phyloP scores from a whole-genome alignment of 2,329 filamentous ascomycete species.

The Diaporthe citri region DNA sequence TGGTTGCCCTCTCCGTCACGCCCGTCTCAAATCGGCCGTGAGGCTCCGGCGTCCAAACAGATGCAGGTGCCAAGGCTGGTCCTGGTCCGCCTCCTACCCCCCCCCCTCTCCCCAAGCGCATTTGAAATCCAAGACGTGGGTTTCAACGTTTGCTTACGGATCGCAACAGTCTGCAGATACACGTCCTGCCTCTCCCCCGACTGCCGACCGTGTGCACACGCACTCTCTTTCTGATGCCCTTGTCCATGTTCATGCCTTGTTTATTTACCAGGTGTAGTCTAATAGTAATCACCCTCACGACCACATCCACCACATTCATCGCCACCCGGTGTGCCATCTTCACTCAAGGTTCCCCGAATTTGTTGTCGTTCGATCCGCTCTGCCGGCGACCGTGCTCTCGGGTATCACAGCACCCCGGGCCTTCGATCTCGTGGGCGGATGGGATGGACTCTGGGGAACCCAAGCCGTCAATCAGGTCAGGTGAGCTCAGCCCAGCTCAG shows the following conservation, averaged over 20 bases:
- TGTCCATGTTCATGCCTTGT: not conserved
- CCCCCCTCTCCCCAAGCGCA: not conserved
- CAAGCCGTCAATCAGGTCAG: constrained; percentile 6
- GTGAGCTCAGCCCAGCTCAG: not conserved
- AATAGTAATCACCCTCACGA: not conserved
- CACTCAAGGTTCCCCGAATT: constrained; percentile 10
- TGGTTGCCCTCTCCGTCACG: not conserved
- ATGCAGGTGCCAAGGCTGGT: constrained; percentile 14
- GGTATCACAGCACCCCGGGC: constrained; percentile 10
- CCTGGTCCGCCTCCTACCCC: not conserved
- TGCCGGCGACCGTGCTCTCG: constrained; percentile 15
- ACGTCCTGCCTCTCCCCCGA: not conserved
- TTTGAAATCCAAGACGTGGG: constrained; percentile 29
- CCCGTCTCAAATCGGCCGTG: constrained; percentile 4
- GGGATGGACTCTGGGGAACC: not conserved
- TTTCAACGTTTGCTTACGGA: constrained; percentile 26
- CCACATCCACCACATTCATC: not conserved
- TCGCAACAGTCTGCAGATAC: not conserved
- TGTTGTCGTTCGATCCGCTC: not conserved
- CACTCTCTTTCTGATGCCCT: not conserved
- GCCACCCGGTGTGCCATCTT: not conserved
- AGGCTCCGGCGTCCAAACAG: not conserved
- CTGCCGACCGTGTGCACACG: not conserved
- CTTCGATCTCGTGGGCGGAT: constrained; percentile 7
- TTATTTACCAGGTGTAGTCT: not conserved